Evolutionary conservation across 176 grass and related monocot genomes (phyloP).

Genomic region (Bonia amplexicaulis): DNA sequence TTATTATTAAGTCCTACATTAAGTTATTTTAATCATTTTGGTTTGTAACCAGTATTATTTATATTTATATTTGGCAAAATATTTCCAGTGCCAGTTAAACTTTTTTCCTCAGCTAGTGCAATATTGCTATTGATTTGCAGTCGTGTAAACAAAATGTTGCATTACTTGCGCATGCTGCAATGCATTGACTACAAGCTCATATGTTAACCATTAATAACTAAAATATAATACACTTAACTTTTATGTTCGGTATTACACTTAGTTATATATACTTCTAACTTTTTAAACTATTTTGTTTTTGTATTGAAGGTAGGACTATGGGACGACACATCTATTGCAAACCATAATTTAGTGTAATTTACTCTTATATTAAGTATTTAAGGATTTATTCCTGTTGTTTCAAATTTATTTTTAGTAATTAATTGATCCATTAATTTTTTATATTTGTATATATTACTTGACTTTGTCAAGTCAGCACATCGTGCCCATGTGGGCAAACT

Average conservation of each 20-base stretch:
- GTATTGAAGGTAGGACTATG: neutral
- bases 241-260: neutral
- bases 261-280: neutral
- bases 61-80: neutral
- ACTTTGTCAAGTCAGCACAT: neutral
- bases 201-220: neutral
- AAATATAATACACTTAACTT: neutral
- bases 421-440: neutral
- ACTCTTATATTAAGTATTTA: neutral
- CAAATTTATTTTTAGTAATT: neutral
- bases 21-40: neutral
- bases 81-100: neutral
- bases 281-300: neutral
- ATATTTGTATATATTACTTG: neutral
- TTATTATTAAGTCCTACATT: neutral
- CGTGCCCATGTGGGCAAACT: neutral
- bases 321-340: neutral
- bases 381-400: neutral
- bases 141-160: neutral
- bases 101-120: neutral
- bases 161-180: neutral
- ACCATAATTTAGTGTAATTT: too few relatives aligned
- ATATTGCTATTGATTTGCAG: neutral
- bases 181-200: neutral
- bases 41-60: neutral